Conservation (phyloP, 2,329 filamentous ascomycete species). For the Colletotrichum noveboracense region DNA sequence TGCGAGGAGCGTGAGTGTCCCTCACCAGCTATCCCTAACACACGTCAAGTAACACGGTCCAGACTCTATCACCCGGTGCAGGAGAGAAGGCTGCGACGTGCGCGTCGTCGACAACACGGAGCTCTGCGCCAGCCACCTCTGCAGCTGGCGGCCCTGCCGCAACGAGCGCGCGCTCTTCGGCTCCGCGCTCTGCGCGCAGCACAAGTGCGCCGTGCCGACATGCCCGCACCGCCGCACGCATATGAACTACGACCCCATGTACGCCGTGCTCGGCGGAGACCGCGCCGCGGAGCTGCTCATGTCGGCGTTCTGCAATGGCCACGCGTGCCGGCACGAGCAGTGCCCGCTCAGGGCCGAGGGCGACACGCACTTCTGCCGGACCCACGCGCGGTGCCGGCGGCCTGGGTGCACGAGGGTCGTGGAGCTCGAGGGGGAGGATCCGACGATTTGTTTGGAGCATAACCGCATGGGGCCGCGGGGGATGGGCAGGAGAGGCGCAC, state of each 20-base stretch:
- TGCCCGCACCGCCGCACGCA: slow-evolving; percentile 20
- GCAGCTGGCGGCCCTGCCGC: slow-evolving; percentile 25
- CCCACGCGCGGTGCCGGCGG: slow-evolving; percentile 8
- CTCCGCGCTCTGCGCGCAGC: slow-evolving; percentile 25
- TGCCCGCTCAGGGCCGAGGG: not conserved
- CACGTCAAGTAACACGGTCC: not conserved
- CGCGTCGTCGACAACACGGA: slow-evolving; percentile 4
- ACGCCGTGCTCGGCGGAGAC: not conserved
- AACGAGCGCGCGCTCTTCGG: slow-evolving; percentile 1
- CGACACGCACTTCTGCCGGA: not conserved
- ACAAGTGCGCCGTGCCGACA: slow-evolving; percentile 26
- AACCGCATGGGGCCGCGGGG: not conserved
- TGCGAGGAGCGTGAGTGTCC: slow-evolving; percentile 29
- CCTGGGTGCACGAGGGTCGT: not conserved
- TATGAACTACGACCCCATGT: not conserved
- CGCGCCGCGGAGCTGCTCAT: not conserved
- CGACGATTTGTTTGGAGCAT: slow-evolving; percentile 9
- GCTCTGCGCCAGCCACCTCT: slow-evolving; percentile 27
- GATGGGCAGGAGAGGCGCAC: not conserved
- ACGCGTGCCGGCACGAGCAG: slow-evolving; percentile 6
- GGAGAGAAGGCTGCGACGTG: slow-evolving; percentile 1
- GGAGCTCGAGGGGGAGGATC: not conserved
- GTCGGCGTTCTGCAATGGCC: slow-evolving; percentile 15
- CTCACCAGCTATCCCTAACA: no score
- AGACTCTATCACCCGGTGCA: slow-evolving; percentile 13